Evolutionary conservation across 495 filamentous ascomycete species (phyloP).

Genomic region (Penicillium cosmopolitanum): DNA sequence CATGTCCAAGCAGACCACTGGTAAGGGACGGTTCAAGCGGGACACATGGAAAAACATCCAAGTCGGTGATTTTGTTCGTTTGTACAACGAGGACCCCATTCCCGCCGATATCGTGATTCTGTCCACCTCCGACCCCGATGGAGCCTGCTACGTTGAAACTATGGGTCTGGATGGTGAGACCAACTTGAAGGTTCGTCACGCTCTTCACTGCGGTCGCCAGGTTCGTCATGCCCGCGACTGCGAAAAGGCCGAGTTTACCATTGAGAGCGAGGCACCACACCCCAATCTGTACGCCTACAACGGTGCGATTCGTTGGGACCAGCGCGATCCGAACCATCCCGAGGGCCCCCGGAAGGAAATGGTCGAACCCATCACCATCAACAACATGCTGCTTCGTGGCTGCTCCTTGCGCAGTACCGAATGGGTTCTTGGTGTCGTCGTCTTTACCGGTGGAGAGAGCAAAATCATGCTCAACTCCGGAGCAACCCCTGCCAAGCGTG

Average conservation of each 20-base stretch:
- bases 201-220: conserved; percentile 79
- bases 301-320: conserved; percentile 84
- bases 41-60: conserved; percentile 96
- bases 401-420: conserved; percentile 95
- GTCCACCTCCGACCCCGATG: conserved; percentile 93
- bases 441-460: conserved; percentile 95
- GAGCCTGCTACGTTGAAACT: conserved; percentile 96
- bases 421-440: conserved; percentile 93
- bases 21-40: conserved; percentile 79
- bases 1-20: conserved; percentile 57
- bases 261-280: conserved; percentile 92
- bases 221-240: conserved; percentile 92
- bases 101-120: conserved; percentile 94
- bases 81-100: conserved; percentile 95
- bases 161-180: conserved; percentile 99
- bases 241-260: conserved; percentile 80
- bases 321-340: conserved; percentile 65
- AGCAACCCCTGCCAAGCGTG: conserved; percentile 92
- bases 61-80: conserved; percentile 94
- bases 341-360: conserved; percentile 67
- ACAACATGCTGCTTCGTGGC: conserved; percentile 91
- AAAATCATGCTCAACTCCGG: conserved; percentile 99
- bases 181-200: conserved; percentile 93
- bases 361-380: conserved; percentile 92
- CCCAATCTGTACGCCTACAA: conserved; percentile 94